Conservation (phyloP, 192 early-diverging fungal species). For the Helicostylum pulchrum region DNA sequence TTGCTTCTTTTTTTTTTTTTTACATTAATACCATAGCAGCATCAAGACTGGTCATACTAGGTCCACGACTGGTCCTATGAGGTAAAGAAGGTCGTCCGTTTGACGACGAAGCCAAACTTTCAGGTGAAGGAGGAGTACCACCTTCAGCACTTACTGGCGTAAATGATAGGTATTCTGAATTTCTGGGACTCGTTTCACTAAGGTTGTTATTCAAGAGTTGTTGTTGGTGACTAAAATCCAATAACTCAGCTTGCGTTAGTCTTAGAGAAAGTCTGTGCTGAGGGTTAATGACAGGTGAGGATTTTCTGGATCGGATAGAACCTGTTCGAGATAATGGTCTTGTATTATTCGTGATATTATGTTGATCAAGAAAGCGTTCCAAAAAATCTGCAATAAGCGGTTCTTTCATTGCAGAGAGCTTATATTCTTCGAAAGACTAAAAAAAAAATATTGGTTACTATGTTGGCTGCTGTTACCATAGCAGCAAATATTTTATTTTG, state of each 20-base stretch:
- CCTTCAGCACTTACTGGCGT: no score
- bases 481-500: no score
- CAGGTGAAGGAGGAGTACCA: neutral
- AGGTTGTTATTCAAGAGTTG: conserved; percentile 7
- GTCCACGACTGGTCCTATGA: conserved; percentile 4
- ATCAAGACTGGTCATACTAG: conserved; percentile 22
- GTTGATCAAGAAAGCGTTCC: conserved; percentile 67
- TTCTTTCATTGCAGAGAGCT: conserved; percentile 74
- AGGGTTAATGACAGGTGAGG: conserved; percentile 10
- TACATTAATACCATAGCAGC: conserved; percentile 15
- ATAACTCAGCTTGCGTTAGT: conserved; percentile 32
- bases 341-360: conserved; percentile 28
- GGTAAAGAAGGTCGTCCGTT: neutral
- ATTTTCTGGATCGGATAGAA: conserved; percentile 25
- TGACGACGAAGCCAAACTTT: neutral
- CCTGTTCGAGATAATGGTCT: conserved; percentile 21
- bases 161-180: neutral
- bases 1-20: no score
- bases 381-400: conserved; percentile 74
- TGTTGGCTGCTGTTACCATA: neutral
- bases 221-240: conserved; percentile 34
- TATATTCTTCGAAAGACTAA: conserved; percentile 71
- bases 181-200: conserved; percentile 7
- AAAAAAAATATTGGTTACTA: neutral
- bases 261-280: conserved; percentile 17